Conservation (phyloP, 805 yeast species). For the Nakazawaea pomicola region DNA sequence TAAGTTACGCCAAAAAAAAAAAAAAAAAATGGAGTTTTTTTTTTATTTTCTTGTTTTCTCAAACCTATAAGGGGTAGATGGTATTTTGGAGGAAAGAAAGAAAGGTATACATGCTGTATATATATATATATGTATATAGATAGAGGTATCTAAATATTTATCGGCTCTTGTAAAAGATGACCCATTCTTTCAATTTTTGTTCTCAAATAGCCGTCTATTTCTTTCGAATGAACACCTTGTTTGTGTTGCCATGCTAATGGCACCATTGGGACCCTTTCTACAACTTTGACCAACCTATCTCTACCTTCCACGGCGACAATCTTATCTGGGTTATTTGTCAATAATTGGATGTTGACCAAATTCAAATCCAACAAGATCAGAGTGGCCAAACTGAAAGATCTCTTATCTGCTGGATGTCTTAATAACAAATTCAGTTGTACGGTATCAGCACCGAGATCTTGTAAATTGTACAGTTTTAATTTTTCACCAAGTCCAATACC, state of each 20-base stretch:
- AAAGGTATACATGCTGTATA: too few species aligned
- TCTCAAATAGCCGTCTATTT: constrained; percentile 87
- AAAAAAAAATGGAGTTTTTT: too few species aligned
- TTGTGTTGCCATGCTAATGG: constrained; percentile 85
- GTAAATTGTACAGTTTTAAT: constrained; percentile 92
- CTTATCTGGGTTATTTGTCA: constrained; percentile 96
- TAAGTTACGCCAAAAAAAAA: background rate
- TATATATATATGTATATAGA: background rate
- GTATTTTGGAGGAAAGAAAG: too few species aligned
- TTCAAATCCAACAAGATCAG: constrained; percentile 86
- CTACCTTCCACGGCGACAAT: constrained; percentile 92
- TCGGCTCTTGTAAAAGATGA: constrained; percentile 60
- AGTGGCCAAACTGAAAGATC: constrained; percentile 90
- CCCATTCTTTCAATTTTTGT: constrained; percentile 98
- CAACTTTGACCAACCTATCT: constrained; percentile 65
- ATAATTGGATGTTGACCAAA: constrained; percentile 59
- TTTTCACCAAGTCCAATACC: constrained; percentile 99
- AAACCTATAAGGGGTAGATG: too few species aligned
- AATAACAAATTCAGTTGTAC: constrained; percentile 91
- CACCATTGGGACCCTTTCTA: constrained; percentile 92
- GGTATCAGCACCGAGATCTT: constrained; percentile 97
- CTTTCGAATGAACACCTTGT: constrained; percentile 60
- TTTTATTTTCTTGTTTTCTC: too few species aligned
- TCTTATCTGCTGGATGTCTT: constrained; percentile 97
- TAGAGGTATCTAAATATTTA: constrained; percentile 9